Evolutionary conservation across 2,329 filamentous ascomycete species (phyloP).

Genomic region (Colletotrichum viniferum): DNA sequence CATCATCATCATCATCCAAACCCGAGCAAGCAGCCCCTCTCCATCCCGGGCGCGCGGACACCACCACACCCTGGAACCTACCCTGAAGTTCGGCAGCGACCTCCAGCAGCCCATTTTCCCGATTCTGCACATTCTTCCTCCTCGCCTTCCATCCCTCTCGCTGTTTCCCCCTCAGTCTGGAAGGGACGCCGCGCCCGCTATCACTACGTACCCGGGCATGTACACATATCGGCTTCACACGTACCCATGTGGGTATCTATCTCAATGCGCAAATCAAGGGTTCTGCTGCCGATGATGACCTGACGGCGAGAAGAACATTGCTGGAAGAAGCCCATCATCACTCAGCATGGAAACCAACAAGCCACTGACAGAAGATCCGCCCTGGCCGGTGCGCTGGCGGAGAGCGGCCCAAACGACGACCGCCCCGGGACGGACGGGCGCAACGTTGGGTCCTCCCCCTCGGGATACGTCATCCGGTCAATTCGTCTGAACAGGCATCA

Average conservation of each 20-base stretch:
- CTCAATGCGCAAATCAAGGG: not conserved
- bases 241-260: not conserved
- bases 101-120: not conserved
- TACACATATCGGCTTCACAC: not conserved
- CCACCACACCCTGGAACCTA: not conserved
- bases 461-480: slow-evolving; percentile 2
- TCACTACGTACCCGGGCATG: not conserved
- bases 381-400: not conserved
- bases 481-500: not conserved
- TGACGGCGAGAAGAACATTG: not conserved
- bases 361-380: not conserved
- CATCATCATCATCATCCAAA: not conserved
- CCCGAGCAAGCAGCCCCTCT: not conserved
- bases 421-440: not conserved
- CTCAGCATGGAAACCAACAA: not conserved
- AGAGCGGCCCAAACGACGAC: not conserved
- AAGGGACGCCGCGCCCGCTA: not conserved
- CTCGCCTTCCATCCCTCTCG: not conserved
- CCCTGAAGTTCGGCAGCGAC: not conserved
- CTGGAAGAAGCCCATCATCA: not conserved
- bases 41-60: not conserved
- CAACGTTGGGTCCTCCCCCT: not conserved
- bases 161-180: not conserved
- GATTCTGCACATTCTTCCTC: not conserved
- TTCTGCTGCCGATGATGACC: not conserved